phyloP scores from a whole-genome alignment of 2,329 filamentous ascomycete genomes.

The Diplodia mutila region DNA sequence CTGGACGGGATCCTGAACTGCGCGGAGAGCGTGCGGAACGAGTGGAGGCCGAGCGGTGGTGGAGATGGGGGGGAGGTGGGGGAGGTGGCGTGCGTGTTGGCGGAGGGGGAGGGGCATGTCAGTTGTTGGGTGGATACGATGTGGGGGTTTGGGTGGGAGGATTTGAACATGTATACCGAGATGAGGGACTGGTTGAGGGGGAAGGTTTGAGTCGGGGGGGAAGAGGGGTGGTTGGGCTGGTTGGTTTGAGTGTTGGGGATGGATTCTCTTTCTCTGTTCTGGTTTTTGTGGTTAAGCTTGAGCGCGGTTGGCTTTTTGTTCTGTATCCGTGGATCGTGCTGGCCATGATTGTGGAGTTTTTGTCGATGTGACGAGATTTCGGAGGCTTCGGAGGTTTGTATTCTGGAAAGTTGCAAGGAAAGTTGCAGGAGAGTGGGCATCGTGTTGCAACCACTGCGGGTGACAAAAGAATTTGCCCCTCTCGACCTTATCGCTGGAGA shows the following conservation, averaged over 20 bases:
- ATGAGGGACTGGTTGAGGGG: conserved; percentile 17
- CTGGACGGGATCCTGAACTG: conserved; percentile 10
- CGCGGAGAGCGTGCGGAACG: conserved; percentile 11
- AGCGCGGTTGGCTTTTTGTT: background rate
- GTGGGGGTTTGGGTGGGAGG: conserved; percentile 6
- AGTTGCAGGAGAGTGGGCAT: too few relatives aligned
- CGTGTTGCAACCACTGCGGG: too few relatives aligned
- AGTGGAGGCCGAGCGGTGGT: background rate
- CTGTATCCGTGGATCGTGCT: background rate
- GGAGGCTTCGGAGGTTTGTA: too few relatives aligned
- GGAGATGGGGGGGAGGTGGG: too few relatives aligned
- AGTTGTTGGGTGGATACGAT: background rate
- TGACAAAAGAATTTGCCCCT: too few relatives aligned
- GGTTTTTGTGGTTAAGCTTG: background rate
- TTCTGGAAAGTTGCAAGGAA: too few relatives aligned
- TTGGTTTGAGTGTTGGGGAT: background rate
- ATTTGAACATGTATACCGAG: conserved; percentile 3
- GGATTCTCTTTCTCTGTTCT: background rate
- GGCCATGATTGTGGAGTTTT: background rate
- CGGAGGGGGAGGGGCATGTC: background rate
- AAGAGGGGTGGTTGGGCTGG: too few relatives aligned
- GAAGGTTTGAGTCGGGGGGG: background rate
- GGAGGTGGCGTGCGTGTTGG: background rate
- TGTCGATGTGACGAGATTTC: too few relatives aligned
- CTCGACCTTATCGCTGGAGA: too few relatives aligned